Evolutionary conservation across 1,284 basidiomycete genomes (phyloP), one percentile per base, ranked within the genome.

Genomic region (Phylloboletellus chloephorus): DNA sequence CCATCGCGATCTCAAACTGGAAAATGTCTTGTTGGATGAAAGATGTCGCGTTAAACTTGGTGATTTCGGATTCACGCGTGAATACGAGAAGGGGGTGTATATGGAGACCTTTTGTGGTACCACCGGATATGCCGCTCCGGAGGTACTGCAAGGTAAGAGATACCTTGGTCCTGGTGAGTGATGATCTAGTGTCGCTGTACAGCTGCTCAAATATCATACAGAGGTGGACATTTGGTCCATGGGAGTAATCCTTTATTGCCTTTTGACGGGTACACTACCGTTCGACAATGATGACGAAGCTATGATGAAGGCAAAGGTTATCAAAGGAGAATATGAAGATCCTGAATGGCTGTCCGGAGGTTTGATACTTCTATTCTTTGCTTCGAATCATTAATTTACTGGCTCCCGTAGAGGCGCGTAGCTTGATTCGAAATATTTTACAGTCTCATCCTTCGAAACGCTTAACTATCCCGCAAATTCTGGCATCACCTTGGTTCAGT

Each of bases 171-270:
- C 87, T 61, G 88, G 88, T 85, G 44, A 46, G 78, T 66, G 8
- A 15, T 24, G 26, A n/a, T 31, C 42, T 33, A 10, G 1, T n/a
- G 37, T 10, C 31, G 6, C 3, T 16, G 6, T 39, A 12, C 35
- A 28, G 19, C 40, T 37, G 38, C 29, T 41, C 25, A 47, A n/a
- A 22, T 36, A 5, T 11, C 16, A 31, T 23, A 47, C 70, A 85
- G 92, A 97, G 73, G 92, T 97, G 33, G 96, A 98, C 57, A 74
- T 97, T 20, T 98, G 95, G 95, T 98, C 96, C 0, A 72, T 98
- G 23, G 95, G 95, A 3, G 78, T 98, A 47, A 98, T 98, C 41
- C 72, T 98, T 7, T 97, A 95, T 61, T 88, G 84, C n/a, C 76
- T 98, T 11, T 72, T 98, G 25, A 94, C 90, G 0, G 95, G 95